These are phyloP conservation scores for Penicillium olsonii DNA, from an alignment of 2,329 filamentous ascomycete genomes.

Conservation along the genomic window DNA sequence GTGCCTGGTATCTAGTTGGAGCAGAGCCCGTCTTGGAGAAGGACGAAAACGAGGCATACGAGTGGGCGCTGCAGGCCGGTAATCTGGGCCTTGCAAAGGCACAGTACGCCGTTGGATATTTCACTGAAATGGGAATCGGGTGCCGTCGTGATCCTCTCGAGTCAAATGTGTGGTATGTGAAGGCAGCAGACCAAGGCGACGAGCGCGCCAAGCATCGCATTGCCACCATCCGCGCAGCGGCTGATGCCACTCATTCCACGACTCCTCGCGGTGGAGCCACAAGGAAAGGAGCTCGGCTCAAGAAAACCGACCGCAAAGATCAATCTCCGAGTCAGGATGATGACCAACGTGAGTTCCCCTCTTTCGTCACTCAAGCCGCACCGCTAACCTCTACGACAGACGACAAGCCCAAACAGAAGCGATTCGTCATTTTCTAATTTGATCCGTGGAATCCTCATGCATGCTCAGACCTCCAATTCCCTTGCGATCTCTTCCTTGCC, in stretches of 20 bases:
- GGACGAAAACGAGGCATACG: constrained; percentile 93
- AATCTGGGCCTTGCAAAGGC: constrained; percentile 69
- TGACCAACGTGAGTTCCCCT: constrained; percentile 11
- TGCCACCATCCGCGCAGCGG: constrained; percentile 81
- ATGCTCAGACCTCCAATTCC: not conserved
- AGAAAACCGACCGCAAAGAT: constrained; percentile 8
- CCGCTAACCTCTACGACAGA: not conserved
- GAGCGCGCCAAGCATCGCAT: constrained; percentile 85
- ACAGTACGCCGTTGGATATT: constrained; percentile 95
- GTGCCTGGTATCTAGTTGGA: constrained; percentile 97
- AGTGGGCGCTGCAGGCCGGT: constrained; percentile 88
- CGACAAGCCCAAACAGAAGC: constrained; percentile 26
- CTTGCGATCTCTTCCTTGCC: no score
- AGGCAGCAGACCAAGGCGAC: constrained; percentile 88
- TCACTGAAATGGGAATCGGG: constrained; percentile 97
- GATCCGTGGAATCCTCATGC: not conserved
- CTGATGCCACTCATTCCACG: constrained; percentile 53
- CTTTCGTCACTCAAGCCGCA: not conserved
- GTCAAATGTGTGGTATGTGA: constrained; percentile 98
- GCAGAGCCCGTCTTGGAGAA: constrained; percentile 90
- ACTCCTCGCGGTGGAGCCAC: constrained; percentile 17
- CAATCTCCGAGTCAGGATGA: not conserved
- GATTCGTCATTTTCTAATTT: constrained; percentile 25
- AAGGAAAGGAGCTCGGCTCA: constrained; percentile 13
- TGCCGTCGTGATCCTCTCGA: constrained; percentile 92